Conservation (phyloP, 306 rosid genomes). For the Quercus bicolor region DNA sequence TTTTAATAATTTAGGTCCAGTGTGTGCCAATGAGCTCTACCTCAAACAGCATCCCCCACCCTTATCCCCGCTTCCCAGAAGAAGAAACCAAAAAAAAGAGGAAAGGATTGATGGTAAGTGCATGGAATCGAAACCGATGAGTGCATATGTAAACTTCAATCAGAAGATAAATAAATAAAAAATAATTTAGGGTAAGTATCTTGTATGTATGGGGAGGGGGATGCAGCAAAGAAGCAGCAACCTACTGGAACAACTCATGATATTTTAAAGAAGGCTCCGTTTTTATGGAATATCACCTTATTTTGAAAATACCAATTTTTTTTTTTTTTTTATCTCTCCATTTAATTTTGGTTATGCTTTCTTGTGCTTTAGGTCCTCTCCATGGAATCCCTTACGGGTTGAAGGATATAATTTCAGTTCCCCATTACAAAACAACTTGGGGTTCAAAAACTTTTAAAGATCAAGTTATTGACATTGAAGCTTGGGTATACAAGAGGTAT, state of each 20-base stretch:
- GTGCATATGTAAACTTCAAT: no score
- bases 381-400: conserved; percentile 87
- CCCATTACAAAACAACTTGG: conserved; percentile 76
- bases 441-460: conserved; percentile 64
- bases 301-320: not conserved
- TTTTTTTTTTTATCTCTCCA: not conserved
- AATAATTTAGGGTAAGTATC: conserved; percentile 1
- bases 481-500: conserved; percentile 78
- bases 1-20: not conserved
- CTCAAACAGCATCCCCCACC: no score
- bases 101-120: no score
- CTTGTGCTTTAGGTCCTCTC: conserved; percentile 54
- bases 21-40: no score
- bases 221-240: conserved; percentile 9
- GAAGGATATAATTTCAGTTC: conserved; percentile 77
- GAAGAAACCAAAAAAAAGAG: no score
- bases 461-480: conserved; percentile 60
- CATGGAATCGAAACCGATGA: no score
- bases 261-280: not conserved
- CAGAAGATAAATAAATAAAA: not conserved
- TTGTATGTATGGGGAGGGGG: conserved; percentile 8
- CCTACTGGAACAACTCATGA: not conserved
- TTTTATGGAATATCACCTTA: not conserved
- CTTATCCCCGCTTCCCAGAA: no score
- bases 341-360: not conserved